Evolutionary conservation across 1,284 basidiomycete genomes (phyloP), one percentile per base, ranked within the genome.

Genomic region (Ceratobasidium sp.): DNA sequence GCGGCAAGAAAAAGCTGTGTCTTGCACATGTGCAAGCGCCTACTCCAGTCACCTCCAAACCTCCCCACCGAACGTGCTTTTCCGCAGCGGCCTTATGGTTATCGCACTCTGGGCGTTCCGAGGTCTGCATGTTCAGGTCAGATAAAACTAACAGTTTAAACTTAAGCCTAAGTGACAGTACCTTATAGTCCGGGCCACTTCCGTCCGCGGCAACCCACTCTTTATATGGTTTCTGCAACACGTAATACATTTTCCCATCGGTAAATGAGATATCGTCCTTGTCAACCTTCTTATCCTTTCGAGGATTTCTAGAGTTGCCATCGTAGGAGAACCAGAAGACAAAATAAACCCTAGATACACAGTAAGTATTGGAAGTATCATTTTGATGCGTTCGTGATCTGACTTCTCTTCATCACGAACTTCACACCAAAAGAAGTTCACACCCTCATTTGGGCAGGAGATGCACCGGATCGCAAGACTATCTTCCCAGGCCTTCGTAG

Each of bases 31-130:
- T 47, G 14, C 33, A 44, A 8, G 60, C 60, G 11, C 36, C 41
- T 6, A 63, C 29, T 9, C 60, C 60, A 45, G 60, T 63, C 15
- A 63, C 44, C 44, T 47, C 41, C 1, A 63, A 41, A 9, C 60
- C 36, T 4, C 41, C 44, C 36, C 33, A 47, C 33, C 22, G 14
- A 6, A 41, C 41, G 27, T 15, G 47, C 22, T 63, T 44, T 4
- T 47, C 36, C 8, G 60, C 22, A 8, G 11, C 60, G 2, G 60
- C 60, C 60, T 47, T 63, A 17, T 45, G 33, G 9, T 63, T 47
- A 24, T 63, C 22, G 41, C 60, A 63, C 3, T 63, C 41, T 1
- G 60, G 60, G 15, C 44, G 8, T 17, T 1, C 19, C 24, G 22
- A 9, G 4, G 6, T 63, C 41, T 63, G 41, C 22, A 45, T 22